Evolutionary conservation across 768 basidiomycete species (phyloP).

Genomic region (Tylopilus vinaceipallidus): DNA sequence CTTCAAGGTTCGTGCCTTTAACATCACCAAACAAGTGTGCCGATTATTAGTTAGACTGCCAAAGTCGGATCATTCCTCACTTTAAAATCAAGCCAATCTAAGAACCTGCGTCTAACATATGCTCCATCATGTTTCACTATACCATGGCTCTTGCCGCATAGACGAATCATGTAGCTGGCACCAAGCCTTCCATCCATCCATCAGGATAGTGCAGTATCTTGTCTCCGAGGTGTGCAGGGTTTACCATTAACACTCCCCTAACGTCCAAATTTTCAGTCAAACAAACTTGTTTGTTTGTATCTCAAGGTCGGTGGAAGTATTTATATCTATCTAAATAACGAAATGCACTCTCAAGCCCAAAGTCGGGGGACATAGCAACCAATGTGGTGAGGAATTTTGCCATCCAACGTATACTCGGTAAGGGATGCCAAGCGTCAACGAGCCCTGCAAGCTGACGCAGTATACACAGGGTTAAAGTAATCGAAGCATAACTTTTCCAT

Average conservation of each 20-base stretch:
- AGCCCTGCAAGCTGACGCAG: no score
- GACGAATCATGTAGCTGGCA: conserved; percentile 9
- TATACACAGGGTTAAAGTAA: no score
- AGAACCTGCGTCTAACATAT: conserved; percentile 8
- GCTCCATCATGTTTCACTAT: not conserved
- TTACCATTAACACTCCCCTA: not conserved
- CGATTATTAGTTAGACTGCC: conserved; percentile 63
- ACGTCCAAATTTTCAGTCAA: conserved; percentile 9
- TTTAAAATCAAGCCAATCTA: conserved; percentile 99
- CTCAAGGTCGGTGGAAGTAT: no score
- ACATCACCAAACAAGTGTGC: not conserved
- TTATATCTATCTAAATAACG: no score
- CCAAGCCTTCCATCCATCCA: conserved; percentile 7
- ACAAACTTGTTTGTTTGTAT: conserved; percentile 9
- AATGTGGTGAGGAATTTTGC: no score
- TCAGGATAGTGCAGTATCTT: conserved; percentile 28
- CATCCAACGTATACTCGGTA: no score
- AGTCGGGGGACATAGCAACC: no score
- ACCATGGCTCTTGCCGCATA: conserved; percentile 2
- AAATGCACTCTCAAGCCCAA: no score
- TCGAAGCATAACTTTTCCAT: no score
- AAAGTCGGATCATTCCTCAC: conserved; percentile 98
- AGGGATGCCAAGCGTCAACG: no score
- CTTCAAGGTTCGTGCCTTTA: conserved; percentile 70
- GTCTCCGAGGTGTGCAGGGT: conserved; percentile 23